phyloP scores from a whole-genome alignment of 495 filamentous ascomycete species.

The Daldinia concentrica region DNA sequence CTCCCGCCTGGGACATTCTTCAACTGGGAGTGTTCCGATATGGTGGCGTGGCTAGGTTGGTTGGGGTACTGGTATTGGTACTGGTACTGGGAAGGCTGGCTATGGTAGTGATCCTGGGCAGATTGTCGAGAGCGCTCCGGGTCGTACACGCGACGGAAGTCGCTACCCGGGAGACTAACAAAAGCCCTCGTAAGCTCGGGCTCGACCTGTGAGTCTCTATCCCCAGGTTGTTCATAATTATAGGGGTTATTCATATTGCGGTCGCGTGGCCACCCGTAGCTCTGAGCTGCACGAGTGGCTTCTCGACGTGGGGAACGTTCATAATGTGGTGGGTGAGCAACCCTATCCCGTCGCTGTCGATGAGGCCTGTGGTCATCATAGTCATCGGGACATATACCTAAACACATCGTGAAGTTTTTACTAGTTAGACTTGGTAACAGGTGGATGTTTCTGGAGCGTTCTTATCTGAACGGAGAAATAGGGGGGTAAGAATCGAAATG shows the following conservation, averaged over 20 bases:
- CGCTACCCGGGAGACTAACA: constrained; percentile 22
- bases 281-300: constrained; percentile 14
- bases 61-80: not conserved
- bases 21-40: not conserved
- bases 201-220: constrained; percentile 29
- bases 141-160: constrained; percentile 23
- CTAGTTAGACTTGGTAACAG: not conserved
- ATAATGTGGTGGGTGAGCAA: not conserved
- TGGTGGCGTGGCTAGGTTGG: not conserved
- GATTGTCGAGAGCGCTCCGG: constrained; percentile 2
- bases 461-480: not conserved
- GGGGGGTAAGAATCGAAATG: not conserved
- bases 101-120: not conserved
- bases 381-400: not conserved
- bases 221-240: not conserved
- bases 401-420: not conserved
- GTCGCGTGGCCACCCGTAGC: constrained; percentile 25
- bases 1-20: not conserved
- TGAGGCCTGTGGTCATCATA: not conserved
- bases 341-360: not conserved
- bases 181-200: constrained; percentile 1
- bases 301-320: not conserved
- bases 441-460: not conserved
- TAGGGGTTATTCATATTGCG: not conserved
- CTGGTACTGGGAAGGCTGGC: not conserved